phyloP scores from a whole-genome alignment of 768 basidiomycete species.

The Royoungia palumana region DNA sequence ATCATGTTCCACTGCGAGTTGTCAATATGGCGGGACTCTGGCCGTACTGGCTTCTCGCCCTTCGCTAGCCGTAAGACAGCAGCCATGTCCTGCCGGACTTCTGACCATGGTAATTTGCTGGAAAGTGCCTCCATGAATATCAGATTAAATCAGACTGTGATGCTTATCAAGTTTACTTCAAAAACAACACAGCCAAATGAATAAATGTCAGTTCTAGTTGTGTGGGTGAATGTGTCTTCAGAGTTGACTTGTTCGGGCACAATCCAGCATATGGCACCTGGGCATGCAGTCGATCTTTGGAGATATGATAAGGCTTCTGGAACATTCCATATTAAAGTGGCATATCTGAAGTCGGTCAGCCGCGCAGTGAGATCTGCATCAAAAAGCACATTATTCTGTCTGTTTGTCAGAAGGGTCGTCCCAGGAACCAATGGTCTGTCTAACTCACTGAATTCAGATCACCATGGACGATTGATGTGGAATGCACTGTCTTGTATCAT shows the following conservation, averaged over 20 bases:
- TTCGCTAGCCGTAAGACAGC: conserved; percentile 4
- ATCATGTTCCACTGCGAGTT: too few relatives aligned
- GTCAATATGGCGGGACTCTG: too few relatives aligned
- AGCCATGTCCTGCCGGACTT: neutral
- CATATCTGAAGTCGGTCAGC: conserved; percentile 41
- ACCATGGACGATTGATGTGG: neutral
- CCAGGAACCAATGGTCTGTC: neutral
- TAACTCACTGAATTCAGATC: neutral
- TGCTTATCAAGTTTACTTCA: conserved; percentile 7
- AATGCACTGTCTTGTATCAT: neutral
- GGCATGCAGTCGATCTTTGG: conserved; percentile 28
- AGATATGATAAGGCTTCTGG: neutral
- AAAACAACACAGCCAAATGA: conserved; percentile 26
- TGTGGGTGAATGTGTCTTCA: conserved; percentile 2
- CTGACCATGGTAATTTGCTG: neutral
- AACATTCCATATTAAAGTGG: conserved; percentile 15
- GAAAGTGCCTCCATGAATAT: neutral
- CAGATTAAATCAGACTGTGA: neutral
- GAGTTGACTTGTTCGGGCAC: conserved; percentile 28
- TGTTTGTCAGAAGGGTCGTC: neutral
- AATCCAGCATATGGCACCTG: conserved; percentile 40
- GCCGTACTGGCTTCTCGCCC: too few relatives aligned
- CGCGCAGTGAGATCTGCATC: conserved; percentile 28
- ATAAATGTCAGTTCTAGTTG: neutral
- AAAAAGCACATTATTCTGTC: conserved; percentile 10